These are phyloP conservation scores for Fragaria iinumae DNA, from an alignment of 306 rosid genomes.

Conservation along the genomic window DNA sequence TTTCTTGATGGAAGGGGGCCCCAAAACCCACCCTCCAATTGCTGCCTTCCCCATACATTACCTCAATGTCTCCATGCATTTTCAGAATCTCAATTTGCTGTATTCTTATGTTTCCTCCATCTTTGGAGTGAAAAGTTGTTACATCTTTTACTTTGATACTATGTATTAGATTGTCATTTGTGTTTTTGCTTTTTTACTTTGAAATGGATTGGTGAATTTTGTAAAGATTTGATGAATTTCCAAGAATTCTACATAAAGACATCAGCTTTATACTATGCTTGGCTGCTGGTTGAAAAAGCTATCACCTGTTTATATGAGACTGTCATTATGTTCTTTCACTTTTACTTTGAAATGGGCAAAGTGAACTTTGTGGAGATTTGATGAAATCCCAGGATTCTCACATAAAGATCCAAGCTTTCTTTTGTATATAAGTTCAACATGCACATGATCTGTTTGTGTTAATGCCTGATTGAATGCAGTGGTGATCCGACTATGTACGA, in stretches of 20 bases:
- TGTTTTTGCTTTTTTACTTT: neutral
- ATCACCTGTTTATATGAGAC: neutral
- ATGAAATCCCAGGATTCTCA: neutral
- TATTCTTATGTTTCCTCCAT: neutral
- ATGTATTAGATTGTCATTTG: neutral
- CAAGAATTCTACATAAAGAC: neutral
- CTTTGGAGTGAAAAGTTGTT: neutral
- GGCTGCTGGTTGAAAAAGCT: neutral
- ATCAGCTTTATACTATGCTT: neutral
- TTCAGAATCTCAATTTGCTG: slow-evolving; percentile 13
- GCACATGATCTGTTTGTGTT: neutral
- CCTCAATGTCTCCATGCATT: slow-evolving; percentile 40
- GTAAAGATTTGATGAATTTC: neutral
- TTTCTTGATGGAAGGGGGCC: slow-evolving; percentile 23
- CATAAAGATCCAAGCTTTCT: neutral
- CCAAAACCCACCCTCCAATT: neutral
- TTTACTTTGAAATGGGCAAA: neutral
- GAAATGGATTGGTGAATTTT: neutral
- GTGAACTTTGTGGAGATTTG: neutral
- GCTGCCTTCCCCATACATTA: slow-evolving; percentile 22
- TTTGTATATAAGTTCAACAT: neutral
- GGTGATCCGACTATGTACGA: slow-evolving; percentile 90
- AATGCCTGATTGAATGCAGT: slow-evolving; percentile 37
- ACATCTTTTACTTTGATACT: slow-evolving; percentile 17
- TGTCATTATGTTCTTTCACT: neutral